Evolutionary conservation across 2,329 filamentous ascomycete species (phyloP).

Genomic region (Orbilia quercus): DNA sequence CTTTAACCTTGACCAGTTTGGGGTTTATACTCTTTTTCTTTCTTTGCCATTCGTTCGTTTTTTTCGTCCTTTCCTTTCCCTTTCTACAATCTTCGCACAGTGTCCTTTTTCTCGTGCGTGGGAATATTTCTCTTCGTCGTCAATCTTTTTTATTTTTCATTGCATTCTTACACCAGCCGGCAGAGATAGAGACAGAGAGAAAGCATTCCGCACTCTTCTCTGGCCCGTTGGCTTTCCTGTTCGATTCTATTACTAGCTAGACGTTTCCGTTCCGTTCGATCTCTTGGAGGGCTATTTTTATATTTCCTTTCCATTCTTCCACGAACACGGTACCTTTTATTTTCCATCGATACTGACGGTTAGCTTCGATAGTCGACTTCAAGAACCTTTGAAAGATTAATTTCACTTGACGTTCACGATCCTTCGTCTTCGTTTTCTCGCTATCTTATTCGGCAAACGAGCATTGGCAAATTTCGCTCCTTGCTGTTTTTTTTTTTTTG

Average conservation of each 20-base stretch:
- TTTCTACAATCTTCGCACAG: constrained; percentile 39
- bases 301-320: constrained; percentile 41
- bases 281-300: constrained; percentile 57
- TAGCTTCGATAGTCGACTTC: constrained; percentile 56
- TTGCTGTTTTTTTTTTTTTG: constrained; percentile 37
- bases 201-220: constrained; percentile 1
- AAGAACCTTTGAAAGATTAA: constrained; percentile 50
- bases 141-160: constrained; percentile 57
- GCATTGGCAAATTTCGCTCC: constrained; percentile 19
- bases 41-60: constrained; percentile 33
- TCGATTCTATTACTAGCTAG: constrained; percentile 47
- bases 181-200: constrained; percentile 8
- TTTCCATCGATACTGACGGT: constrained; percentile 51
- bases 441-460: constrained; percentile 41
- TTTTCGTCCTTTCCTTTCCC: constrained; percentile 34
- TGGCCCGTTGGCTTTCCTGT: constrained; percentile 42
- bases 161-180: constrained; percentile 30
- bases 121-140: constrained; percentile 48
- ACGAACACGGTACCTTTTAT: constrained; percentile 27
- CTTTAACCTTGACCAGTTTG: constrained; percentile 50
- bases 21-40: constrained; percentile 38
- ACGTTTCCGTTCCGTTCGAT: constrained; percentile 52
- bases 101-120: constrained; percentile 36
- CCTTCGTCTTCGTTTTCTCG: constrained; percentile 53
- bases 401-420: constrained; percentile 54